Base-by-base conservation (phyloP, 2,329 filamentous ascomycete species). In the Colletotrichum abscissum region DNA sequence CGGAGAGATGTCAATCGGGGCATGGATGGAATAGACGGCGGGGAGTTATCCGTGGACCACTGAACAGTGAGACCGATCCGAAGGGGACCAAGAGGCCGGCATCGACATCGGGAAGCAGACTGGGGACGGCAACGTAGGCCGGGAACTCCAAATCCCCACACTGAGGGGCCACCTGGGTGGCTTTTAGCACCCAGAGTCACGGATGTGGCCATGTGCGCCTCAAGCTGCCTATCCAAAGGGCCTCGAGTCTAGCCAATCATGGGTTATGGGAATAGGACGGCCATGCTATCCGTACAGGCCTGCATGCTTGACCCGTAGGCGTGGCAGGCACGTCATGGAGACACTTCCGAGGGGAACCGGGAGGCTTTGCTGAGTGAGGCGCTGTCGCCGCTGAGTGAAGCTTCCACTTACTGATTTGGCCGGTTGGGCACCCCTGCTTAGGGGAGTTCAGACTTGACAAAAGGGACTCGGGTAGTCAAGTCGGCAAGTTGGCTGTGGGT, bases 381-480 rank as follows among this genome's bases (percentile, higher is more conserved):
- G 14, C 12, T 54, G 28, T 35, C 35, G 11, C 35, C 35, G 35
- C 35, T 38, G 35, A 42, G 49, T 63, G 16, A 69, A 12, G 12
- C 49, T 38, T 24, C 33, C 59, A 30, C 33, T 11, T 35, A 35
- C 28, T 65, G 24, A 42, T n/a, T 57, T 68, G 64, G 65, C 65
- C 52, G 35, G 24, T 24, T 72, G 66, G 46, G 35, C 14, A 73
- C 66, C 71, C 60, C 67, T 73, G 66, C 54, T 22, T 30, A 26
- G n/a, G 30, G 56, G 65, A 54, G 26, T 46, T 55, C 52, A 72
- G 52, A 22, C 58, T 59, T 63, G 58, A 72, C 58, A 42, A 68
- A 63, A 52, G 52, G 11, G 28, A 66, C 46, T 73, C 71, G 71
- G 70, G 71, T 70, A 73, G 71, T 70, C 60, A n/a, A 70, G 71